Conservation (phyloP, 306 rosid genomes). For the Macrotyloma uniflorum region DNA sequence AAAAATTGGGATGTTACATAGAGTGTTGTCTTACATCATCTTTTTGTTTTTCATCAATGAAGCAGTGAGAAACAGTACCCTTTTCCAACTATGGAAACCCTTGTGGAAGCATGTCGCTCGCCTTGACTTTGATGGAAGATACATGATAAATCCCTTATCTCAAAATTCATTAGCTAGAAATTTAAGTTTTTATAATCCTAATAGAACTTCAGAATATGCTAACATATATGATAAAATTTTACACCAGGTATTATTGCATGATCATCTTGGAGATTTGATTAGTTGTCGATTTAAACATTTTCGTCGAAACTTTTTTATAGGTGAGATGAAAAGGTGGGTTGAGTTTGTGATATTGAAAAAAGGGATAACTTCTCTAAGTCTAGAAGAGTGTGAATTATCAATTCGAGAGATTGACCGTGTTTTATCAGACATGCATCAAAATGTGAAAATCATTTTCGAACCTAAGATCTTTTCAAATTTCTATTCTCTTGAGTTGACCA, state of each 20-base stretch:
- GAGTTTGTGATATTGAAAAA: neutral
- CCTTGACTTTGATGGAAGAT: neutral
- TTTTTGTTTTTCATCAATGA: no score
- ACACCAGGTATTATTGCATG: neutral
- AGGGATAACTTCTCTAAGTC: neutral
- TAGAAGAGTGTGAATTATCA: neutral
- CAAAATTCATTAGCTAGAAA: neutral
- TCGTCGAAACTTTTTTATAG: no score
- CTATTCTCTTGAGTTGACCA: conserved; percentile 17
- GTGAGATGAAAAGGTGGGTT: no score
- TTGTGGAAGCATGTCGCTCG: neutral
- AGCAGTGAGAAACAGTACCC: neutral
- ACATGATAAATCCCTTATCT: neutral
- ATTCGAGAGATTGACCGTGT: neutral
- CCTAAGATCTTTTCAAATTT: conserved; percentile 19
- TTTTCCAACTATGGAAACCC: neutral
- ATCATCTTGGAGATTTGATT: neutral
- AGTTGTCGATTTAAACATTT: neutral
- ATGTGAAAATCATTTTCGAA: neutral
- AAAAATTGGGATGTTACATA: no score
- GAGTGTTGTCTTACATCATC: neutral
- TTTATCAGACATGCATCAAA: rapidly evolving
- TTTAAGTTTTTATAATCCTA: neutral
- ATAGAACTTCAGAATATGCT: neutral
- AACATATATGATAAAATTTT: neutral